Percentiles rank a stretch among this genome's conserved stretches.
Conservation (phyloP, 805 yeast species). For the Yamadazyma phyllophila region DNA sequence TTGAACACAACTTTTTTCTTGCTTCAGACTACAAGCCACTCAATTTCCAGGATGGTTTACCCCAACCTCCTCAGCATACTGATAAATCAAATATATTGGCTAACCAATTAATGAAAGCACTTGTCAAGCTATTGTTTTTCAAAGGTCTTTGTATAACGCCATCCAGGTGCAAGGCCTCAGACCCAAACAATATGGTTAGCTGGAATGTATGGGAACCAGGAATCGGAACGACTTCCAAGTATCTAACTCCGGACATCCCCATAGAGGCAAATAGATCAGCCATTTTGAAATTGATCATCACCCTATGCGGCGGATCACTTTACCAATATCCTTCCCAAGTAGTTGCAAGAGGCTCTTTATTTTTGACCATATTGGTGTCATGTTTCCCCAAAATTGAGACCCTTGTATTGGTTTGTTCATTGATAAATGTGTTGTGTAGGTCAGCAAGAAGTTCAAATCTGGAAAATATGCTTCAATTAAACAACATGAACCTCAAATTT, state of each 20-base stretch:
- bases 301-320: conserved; percentile 60
- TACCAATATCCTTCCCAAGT: conserved; percentile 46
- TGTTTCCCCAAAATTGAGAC: conserved; percentile 48
- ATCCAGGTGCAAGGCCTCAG: not conserved
- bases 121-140: conserved; percentile 51
- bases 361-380: conserved; percentile 53
- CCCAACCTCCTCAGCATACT: not conserved
- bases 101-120: conserved; percentile 8
- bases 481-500: conserved; percentile 21
- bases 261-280: conserved; percentile 68
- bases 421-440: conserved; percentile 62
- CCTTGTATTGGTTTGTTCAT: conserved; percentile 60
- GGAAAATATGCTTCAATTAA: conserved; percentile 46
- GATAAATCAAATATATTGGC: conserved; percentile 16
- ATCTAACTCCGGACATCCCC: conserved; percentile 22
- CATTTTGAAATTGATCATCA: conserved; percentile 57
- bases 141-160: conserved; percentile 48
- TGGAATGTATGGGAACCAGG: conserved; percentile 75
- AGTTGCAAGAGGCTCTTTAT: conserved; percentile 56
- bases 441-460: conserved; percentile 37
- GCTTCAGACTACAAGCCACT: conserved; percentile 8
- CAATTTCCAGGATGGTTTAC: conserved; percentile 1
- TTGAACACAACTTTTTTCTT: conserved; percentile 31
- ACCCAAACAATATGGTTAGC: conserved; percentile 1
- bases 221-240: conserved; percentile 48